Evolutionary conservation across 1,139 yeast species (phyloP), one percentile per base, ranked within the genome.

Genomic region (Pneumocystis wakefieldiae): DNA sequence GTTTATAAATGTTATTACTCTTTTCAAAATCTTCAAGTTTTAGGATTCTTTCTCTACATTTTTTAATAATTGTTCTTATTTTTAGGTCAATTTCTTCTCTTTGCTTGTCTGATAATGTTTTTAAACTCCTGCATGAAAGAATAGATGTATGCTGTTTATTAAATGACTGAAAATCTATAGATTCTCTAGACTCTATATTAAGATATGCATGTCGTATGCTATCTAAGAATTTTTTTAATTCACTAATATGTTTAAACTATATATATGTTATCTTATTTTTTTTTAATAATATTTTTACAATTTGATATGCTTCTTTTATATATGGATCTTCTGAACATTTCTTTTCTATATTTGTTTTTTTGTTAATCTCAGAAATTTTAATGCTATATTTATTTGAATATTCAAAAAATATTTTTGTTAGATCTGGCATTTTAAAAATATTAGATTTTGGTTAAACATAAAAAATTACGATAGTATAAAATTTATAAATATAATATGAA

Each of bases 81-180:
- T 75, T 77, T 65, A 73, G 75, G 68, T 77, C 80, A 59, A 77
- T 73, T 35, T 76, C 77, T 65, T 76, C 78, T 36, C 76, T 69
- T 62, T 77, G 76, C 55, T 71, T 69, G 55, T 76, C 78, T 6
- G 76, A 73, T 67, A 76, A 29, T 37, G 59, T 57, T 19, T 37
- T 57, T 2, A 57, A 48, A 48, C 55, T 15, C 24, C 12, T 48
- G 12, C 12, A 48, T 24, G 55, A 48, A 48, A 48, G n/a, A 48
- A 48, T 19, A 48, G 55, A 48, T 1, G 32, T 24, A 24, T 48
- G 32, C 28, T 41, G 53, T 24, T 24, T 48, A 15, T 24, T 41
- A 48, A 24, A 48, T 14, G 55, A 48, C 28, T 48, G 55, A 24
- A 48, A 12, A 48, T 24, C 32, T 24, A 14, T 24, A 48, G 55